Evolutionary conservation across 306 rosid species (phyloP).

Genomic region (Rosa rugosa): DNA sequence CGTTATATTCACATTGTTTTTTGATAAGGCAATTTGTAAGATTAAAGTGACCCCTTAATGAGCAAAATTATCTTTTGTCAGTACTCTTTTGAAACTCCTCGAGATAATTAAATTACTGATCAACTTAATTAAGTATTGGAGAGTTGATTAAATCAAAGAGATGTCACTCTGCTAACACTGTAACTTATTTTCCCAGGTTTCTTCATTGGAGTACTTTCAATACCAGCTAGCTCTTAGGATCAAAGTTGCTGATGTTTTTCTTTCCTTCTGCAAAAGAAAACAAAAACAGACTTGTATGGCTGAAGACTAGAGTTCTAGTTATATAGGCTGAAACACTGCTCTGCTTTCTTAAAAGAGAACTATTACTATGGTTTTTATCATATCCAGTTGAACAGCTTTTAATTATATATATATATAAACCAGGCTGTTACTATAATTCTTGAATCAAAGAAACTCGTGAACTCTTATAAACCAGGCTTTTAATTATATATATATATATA

Average conservation of each 20-base stretch:
- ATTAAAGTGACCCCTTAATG: not conserved
- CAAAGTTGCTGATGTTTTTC: not conserved
- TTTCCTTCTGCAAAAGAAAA: not conserved
- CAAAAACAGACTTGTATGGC: not conserved
- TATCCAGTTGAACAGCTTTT: not conserved
- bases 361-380: not conserved
- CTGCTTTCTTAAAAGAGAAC: not conserved
- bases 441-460: not conserved
- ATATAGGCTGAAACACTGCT: not conserved
- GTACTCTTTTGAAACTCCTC: not conserved
- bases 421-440: not conserved
- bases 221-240: not conserved
- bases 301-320: not conserved
- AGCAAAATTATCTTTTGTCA: not conserved
- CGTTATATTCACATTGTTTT: no score
- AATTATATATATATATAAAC: not conserved
- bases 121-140: not conserved
- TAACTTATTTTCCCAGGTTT: not conserved
- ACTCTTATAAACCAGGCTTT: not conserved
- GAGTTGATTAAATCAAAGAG: not conserved
- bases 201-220: not conserved
- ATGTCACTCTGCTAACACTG: not conserved
- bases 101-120: not conserved
- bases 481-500: not conserved
- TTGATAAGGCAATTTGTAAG: not conserved